These are phyloP conservation scores for Lachnellula suecica DNA, from an alignment of 2,329 filamentous ascomycete genomes.

Conservation along the genomic window DNA sequence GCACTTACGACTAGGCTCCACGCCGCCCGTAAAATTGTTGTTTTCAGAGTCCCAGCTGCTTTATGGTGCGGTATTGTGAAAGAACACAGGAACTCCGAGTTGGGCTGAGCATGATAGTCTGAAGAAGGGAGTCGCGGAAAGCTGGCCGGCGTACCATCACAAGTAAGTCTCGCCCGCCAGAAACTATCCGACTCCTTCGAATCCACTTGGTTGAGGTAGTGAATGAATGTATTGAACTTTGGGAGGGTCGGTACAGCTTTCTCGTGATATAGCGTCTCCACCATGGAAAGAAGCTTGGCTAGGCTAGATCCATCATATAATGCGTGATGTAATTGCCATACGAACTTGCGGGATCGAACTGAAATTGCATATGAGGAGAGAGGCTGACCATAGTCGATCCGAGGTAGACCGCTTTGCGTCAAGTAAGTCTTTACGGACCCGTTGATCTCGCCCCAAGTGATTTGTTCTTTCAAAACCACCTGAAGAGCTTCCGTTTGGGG, in stretches of 20 bases:
- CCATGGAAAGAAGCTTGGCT: constrained; percentile 6
- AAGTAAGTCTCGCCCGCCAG: background rate
- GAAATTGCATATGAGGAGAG: background rate
- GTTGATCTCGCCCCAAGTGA: background rate
- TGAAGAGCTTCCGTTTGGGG: background rate
- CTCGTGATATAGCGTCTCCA: constrained; percentile 12
- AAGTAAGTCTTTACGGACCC: background rate
- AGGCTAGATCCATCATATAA: background rate
- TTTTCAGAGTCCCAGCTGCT: background rate
- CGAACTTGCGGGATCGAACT: background rate
- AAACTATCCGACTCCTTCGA: background rate
- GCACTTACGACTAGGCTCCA: too few relatives aligned
- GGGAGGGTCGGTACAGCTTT: constrained; percentile 8
- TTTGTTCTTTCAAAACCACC: background rate
- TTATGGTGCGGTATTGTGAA: background rate
- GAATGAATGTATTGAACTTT: constrained; percentile 20
- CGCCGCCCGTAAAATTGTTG: background rate
- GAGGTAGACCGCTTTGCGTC: background rate
- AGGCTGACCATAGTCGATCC: background rate
- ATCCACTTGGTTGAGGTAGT: background rate
- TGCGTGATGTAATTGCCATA: background rate
- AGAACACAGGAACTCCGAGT: background rate
- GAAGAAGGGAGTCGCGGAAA: background rate
- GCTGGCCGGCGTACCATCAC: too few relatives aligned
- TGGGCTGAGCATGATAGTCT: background rate